Percentiles rank a stretch among this genome's conserved stretches.
Evolutionary conservation across 176 grass and related monocot species (phyloP).

Genomic region (Thinopyrum elongatum): DNA sequence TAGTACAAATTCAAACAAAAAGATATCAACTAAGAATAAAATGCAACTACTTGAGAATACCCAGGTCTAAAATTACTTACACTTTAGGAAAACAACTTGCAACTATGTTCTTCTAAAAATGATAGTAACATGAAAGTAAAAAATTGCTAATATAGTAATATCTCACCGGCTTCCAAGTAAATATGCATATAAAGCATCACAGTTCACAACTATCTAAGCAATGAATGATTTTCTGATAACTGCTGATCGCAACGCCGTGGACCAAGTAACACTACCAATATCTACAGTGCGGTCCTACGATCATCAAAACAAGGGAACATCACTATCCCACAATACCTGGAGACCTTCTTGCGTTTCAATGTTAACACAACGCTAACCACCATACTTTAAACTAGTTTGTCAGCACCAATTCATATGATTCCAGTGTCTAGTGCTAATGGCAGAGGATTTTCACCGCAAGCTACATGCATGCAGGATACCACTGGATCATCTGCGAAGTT

Average conservation of each 20-base stretch:
- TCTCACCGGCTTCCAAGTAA: not conserved
- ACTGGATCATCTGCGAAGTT: not conserved
- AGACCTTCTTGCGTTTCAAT: not conserved
- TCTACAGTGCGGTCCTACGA: not conserved
- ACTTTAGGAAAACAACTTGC: not conserved
- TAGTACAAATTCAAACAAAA: slow-evolving; percentile 10
- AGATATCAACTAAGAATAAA: not conserved
- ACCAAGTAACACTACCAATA: not conserved
- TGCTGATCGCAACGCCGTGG: not conserved
- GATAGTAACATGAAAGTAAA: not conserved
- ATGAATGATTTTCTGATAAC: not conserved
- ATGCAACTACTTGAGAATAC: not conserved
- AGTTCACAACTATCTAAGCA: not conserved
- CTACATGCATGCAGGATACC: slow-evolving; percentile 6
- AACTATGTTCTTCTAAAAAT: not conserved
- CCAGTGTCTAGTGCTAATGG: not conserved
- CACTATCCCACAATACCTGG: not conserved
- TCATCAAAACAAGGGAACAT: not conserved
- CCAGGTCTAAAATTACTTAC: not conserved
- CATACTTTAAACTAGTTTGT: slow-evolving; percentile 1
- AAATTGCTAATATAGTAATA: not conserved
- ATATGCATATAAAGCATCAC: not conserved
- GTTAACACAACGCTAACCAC: not conserved
- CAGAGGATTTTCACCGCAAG: not conserved
- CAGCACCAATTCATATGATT: slow-evolving; percentile 12